Evolutionary conservation across 306 rosid species (phyloP), one percentile per base, ranked within the genome.

Genomic region (Lathyrus oleraceus): DNA sequence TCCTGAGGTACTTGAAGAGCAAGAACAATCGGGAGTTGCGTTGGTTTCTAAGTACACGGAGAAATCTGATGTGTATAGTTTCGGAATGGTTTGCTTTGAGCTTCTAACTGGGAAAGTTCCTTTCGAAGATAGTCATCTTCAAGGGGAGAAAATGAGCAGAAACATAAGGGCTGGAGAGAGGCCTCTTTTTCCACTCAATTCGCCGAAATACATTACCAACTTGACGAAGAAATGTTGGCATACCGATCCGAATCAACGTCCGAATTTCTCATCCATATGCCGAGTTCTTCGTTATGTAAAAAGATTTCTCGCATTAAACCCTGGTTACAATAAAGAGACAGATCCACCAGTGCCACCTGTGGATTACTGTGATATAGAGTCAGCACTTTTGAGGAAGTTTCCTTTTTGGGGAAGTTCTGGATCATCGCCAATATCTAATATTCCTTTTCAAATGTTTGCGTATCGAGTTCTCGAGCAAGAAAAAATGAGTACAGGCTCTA

Each of bases 21-120:
- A 85, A 71, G 94, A 90, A 57, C 88, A 82, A 3, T 71, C 69
- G 1, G 87, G 83, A 65, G 74, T 56, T 62, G 59, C 73, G 0
- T 52, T 73, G 40, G 74, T 58, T 44, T 71, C 68, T 9, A 94
- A 83, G 88, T 77, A 80, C 75, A 75, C 85, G 5, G 95, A 94
- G 72, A 94, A 94, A 70, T 74, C 95, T 4, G 97, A 94, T 69
- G 89, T 94, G 44, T 94, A 94, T 71, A 90, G 98, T 73, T 94
- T 90, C 25, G 97, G 86, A 71, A 94, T 94, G 98, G 87, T 90
- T 75, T 94, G 96, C 91, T 88, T 94, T 73, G 95, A 94, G 72
- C 87, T 94, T 71, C 76, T 90, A 48, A 90, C 96, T 0, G 97
- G 98, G 28, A 87, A 94, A 83, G 96, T 88, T 44, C 97, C 98